Percentiles rank a stretch among this genome's conserved stretches.
phyloP scores from a whole-genome alignment of 169 alveolate species.

The Neospora caninum region DNA sequence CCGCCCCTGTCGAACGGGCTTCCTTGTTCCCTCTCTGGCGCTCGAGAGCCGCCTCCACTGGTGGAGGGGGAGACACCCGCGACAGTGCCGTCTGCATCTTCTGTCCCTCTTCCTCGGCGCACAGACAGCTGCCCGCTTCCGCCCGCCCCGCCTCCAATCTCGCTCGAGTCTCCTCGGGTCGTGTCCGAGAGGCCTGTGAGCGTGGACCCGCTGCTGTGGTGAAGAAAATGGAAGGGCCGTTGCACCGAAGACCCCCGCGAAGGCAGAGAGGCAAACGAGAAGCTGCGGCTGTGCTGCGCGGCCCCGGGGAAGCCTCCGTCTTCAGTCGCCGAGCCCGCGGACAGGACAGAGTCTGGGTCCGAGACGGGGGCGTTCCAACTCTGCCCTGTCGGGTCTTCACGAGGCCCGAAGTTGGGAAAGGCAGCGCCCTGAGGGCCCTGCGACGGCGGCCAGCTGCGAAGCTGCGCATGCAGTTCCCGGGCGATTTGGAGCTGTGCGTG shows the following conservation, averaged over 20 bases:
- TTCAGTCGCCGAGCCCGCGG: not conserved
- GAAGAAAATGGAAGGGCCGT: not conserved
- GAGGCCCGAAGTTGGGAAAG: not conserved
- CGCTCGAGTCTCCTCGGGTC: not conserved
- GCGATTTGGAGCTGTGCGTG: slow-evolving; percentile 29
- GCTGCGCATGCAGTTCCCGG: not conserved
- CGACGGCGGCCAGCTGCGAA: not conserved
- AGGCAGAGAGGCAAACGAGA: not conserved
- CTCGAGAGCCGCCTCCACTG: too few species aligned
- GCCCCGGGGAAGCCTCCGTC: slow-evolving; percentile 7
- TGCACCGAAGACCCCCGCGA: not conserved
- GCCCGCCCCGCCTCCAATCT: not conserved
- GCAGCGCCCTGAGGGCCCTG: not conserved
- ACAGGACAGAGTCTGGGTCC: not conserved
- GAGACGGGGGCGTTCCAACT: slow-evolving; percentile 14
- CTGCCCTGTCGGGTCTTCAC: not conserved
- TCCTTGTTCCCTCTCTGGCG: too few species aligned
- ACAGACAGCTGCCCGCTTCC: not conserved
- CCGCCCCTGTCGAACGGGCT: too few species aligned
- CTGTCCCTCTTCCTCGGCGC: not conserved
- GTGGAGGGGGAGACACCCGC: too few species aligned
- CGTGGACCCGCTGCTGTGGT: not conserved
- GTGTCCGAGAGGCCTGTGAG: not conserved
- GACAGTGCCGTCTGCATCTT: not conserved
- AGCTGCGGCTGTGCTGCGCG: not conserved